Percentiles rank a stretch among this genome's conserved stretches.
Evolutionary conservation across 805 yeast species (phyloP).

Genomic region (Allodekkera sacchari): DNA sequence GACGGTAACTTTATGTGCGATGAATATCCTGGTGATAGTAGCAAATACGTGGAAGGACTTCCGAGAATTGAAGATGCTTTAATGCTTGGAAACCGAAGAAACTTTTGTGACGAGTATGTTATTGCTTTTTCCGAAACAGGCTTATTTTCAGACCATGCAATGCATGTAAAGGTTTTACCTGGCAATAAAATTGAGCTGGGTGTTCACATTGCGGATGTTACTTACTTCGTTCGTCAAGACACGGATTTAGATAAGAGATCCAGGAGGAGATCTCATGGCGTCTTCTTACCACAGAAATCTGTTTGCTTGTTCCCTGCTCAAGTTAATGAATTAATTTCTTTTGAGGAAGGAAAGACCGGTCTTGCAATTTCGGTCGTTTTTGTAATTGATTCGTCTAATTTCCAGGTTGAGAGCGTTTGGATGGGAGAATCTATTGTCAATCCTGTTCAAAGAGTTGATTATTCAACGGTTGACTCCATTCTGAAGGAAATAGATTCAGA

Average conservation of each 20-base stretch:
- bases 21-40: slow-evolving; percentile 50
- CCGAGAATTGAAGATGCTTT: slow-evolving; percentile 28
- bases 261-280: slow-evolving; percentile 83
- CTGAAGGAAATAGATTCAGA: slow-evolving; percentile 23
- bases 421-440: slow-evolving; percentile 63
- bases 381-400: slow-evolving; percentile 63
- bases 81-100: slow-evolving; percentile 34
- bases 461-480: slow-evolving; percentile 47
- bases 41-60: slow-evolving; percentile 28
- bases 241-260: slow-evolving; percentile 80
- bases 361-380: slow-evolving; percentile 74
- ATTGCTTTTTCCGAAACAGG: slow-evolving; percentile 56
- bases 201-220: slow-evolving; percentile 76
- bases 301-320: slow-evolving; percentile 62
- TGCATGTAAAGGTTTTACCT: slow-evolving; percentile 62
- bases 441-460: slow-evolving; percentile 52
- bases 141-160: slow-evolving; percentile 62
- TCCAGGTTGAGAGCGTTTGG: slow-evolving; percentile 68
- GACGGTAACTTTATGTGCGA: slow-evolving; percentile 79
- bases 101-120: slow-evolving; percentile 51
- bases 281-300: slow-evolving; percentile 71
- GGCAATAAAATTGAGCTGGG: slow-evolving; percentile 69
- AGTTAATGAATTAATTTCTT: slow-evolving; percentile 51
- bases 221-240: slow-evolving; percentile 64
- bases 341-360: slow-evolving; percentile 49